Evolutionary conservation across 139 green algal species (phyloP), one percentile per base, ranked within the genome.

Genomic region (Mesotaenium endlicherianum): DNA sequence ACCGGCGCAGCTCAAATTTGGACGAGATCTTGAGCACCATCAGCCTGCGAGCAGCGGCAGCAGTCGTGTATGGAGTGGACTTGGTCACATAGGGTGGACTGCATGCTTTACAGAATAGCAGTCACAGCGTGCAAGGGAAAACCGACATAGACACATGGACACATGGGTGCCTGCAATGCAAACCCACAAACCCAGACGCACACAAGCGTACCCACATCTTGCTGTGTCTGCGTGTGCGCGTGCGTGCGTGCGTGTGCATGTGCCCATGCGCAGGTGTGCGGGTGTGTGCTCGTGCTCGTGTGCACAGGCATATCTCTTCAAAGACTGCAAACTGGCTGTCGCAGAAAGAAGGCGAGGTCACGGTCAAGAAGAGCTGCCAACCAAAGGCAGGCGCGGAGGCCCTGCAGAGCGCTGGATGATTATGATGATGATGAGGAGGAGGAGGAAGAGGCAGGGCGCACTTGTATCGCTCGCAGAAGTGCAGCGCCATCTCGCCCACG

Each of bases 1-100:
- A 90, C 17, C 96, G 86, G 38, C 95, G 90, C 79, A 99, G 91
- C 87, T 99, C 96, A 76, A 99, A 99, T 92, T 99, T 99, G 88
- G 92, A 97, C 31, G 93, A 93, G 44, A 98, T 93, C 71, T 95
- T 93, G 6, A 96, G 70, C 8, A 88, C 91, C 86, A 92, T 89
- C 34, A 92, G 45, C 55, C 74, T 77, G 81, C 36, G 74, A 30
- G 50, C n/a, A n/a, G n/a, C n/a, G n/a, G n/a, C n/a, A n/a, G n/a
- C n/a, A n/a, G n/a, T n/a, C n/a, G n/a, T n/a, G n/a, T n/a, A n/a
- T n/a, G n/a, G n/a, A n/a, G n/a, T n/a, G n/a, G n/a, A n/a, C n/a
- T n/a, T n/a, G n/a, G n/a, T n/a, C n/a, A n/a, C n/a, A n/a, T n/a
- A n/a, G n/a, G n/a, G n/a, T n/a, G n/a, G n/a, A n/a, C n/a, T n/a